A percentile compares a stretch with the other conserved stretches of the same genome.
These are phyloP conservation scores for Candida smagusa DNA, from an alignment of 1,139 yeast genomes.

Conservation along the genomic window DNA sequence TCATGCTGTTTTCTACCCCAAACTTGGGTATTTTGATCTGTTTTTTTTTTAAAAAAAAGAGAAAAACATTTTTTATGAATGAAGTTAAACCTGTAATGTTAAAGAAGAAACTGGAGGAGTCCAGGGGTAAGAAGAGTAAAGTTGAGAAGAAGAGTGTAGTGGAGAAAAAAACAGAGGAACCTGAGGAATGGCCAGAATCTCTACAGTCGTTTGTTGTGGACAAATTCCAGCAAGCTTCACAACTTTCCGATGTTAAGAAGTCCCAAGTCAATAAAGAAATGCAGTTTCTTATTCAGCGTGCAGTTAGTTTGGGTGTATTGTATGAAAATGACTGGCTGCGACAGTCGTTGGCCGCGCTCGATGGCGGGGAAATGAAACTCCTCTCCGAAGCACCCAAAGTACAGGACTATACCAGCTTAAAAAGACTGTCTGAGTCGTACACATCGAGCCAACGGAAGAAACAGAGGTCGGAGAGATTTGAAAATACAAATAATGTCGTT, in stretches of 20 bases:
- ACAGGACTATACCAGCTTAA: constrained; percentile 3
- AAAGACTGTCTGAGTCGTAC: constrained; percentile 3
- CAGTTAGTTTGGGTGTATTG: constrained; percentile 44
- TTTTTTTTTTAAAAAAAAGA: neutral
- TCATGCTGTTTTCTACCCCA: constrained; percentile 18
- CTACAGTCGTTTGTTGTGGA: constrained; percentile 45
- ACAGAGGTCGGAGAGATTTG: constrained; percentile 54
- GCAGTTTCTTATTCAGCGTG: constrained; percentile 46
- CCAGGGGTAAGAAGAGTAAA: constrained; percentile 1
- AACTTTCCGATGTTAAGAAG: constrained; percentile 20
- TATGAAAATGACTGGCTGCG: constrained; percentile 59
- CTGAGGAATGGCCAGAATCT: constrained; percentile 41
- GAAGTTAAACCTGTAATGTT: constrained; percentile 15
- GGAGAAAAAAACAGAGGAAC: neutral
- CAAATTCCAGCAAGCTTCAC: constrained; percentile 36
- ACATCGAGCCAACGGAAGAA: constrained; percentile 40
- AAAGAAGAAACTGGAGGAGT: neutral
- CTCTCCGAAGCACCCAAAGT: constrained; percentile 10
- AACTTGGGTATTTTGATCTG: neutral
- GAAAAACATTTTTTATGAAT: constrained; percentile 6
- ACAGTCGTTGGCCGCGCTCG: constrained; percentile 55
- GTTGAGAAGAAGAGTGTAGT: neutral
- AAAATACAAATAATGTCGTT: constrained; percentile 14
- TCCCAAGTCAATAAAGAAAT: constrained; percentile 43
- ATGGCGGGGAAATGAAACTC: constrained; percentile 18